phyloP scores from a whole-genome alignment of 192 early-diverging fungal genomes.

The Linnemannia schmuckeri region DNA sequence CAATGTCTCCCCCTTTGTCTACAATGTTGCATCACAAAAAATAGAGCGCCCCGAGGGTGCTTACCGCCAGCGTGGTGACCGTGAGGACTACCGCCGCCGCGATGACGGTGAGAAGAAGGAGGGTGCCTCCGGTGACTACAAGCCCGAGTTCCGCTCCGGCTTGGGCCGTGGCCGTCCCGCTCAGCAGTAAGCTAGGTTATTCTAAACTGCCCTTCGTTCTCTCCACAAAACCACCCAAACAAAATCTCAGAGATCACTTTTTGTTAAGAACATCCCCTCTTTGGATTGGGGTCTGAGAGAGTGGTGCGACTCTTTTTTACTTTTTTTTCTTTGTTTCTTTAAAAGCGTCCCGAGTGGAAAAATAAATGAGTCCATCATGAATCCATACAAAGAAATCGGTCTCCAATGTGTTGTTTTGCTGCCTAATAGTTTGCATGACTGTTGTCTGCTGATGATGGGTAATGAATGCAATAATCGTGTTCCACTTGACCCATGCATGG shows the following conservation, averaged over 20 bases:
- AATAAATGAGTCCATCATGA: not conserved
- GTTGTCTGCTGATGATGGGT: too few species aligned
- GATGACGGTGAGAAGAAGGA: constrained; percentile 88
- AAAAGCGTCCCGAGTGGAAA: not conserved
- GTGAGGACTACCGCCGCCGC: constrained; percentile 86
- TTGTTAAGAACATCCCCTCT: constrained; percentile 10
- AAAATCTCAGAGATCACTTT: not conserved
- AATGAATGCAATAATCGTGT: not conserved
- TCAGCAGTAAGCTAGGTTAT: constrained; percentile 12
- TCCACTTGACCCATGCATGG: not conserved
- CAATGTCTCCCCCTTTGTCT: not conserved
- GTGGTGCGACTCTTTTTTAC: constrained; percentile 8
- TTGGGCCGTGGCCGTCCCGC: constrained; percentile 79
- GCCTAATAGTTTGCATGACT: too few species aligned
- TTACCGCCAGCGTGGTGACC: constrained; percentile 68
- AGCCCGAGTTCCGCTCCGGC: constrained; percentile 96
- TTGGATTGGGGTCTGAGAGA: constrained; percentile 10
- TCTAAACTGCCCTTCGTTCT: not conserved
- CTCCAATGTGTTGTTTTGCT: not conserved
- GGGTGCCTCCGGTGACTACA: constrained; percentile 89
- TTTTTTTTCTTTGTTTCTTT: constrained; percentile 11
- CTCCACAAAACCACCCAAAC: not conserved
- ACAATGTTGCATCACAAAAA: not conserved
- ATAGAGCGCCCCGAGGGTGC: constrained; percentile 31
- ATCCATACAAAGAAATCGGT: constrained; percentile 4